phyloP scores from a whole-genome alignment of 2,329 filamentous ascomycete species.

The Penicillium psychrosexuale region DNA sequence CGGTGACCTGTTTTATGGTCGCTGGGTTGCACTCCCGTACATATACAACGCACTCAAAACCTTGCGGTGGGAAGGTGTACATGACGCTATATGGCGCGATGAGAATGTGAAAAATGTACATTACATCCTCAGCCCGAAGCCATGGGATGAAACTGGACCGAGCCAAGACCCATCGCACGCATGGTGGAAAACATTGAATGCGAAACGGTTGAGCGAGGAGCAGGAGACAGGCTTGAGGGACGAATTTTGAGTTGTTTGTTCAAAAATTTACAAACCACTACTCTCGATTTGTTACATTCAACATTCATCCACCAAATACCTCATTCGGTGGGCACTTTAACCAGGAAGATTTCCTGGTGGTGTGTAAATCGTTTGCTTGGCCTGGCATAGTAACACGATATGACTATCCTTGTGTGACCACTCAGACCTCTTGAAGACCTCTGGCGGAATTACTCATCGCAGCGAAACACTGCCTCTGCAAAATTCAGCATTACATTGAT shows the following conservation, averaged over 20 bases:
- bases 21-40: conserved; percentile 60
- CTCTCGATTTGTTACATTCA: no score
- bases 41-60: conserved; percentile 52
- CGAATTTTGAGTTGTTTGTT: neutral
- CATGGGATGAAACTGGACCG: conserved; percentile 55
- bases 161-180: neutral
- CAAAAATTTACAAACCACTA: no score
- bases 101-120: conserved; percentile 61
- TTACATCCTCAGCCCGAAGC: conserved; percentile 61
- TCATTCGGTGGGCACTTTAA: no score
- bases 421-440: no score
- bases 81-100: conserved; percentile 59
- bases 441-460: no score
- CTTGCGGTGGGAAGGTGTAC: conserved; percentile 50
- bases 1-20: conserved; percentile 55
- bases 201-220: neutral
- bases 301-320: no score
- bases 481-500: no score
- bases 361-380: no score
- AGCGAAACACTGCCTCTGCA: no score
- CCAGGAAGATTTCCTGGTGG: no score
- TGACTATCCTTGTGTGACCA: no score
- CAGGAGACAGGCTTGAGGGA: neutral
- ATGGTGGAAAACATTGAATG: neutral
- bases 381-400: no score